Evolutionary conservation across 2,329 filamentous ascomycete species (phyloP).

Genomic region (Fusarium sp.): DNA sequence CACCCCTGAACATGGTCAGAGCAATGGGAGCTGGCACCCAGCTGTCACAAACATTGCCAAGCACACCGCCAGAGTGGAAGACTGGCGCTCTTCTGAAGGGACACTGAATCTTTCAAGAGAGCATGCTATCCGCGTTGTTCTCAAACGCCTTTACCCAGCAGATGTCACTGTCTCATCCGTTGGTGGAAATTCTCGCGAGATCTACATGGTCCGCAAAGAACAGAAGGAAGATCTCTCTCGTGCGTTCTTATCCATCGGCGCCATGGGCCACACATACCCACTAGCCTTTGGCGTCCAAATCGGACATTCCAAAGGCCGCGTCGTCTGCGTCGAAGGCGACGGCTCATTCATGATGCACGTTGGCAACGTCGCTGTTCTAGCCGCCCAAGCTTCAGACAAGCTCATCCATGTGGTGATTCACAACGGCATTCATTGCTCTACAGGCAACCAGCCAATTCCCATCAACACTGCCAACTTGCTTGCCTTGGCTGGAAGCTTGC

Average conservation of each 20-base stretch:
- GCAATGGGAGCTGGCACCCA: constrained; percentile 2
- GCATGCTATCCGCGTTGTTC: background rate
- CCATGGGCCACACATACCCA: constrained; percentile 6
- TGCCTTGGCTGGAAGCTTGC: constrained; percentile 10
- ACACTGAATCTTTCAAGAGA: background rate
- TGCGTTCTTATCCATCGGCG: constrained; percentile 6
- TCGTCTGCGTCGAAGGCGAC: constrained; percentile 5
- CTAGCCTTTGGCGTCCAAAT: constrained; percentile 2
- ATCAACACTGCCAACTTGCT: constrained; percentile 9
- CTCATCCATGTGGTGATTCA: constrained; percentile 11
- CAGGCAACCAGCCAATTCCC: constrained; percentile 1
- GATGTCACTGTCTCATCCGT: constrained; percentile 23
- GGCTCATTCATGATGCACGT: constrained; percentile 14
- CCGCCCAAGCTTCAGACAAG: constrained; percentile 4
- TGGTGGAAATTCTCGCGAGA: constrained; percentile 19
- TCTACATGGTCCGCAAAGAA: constrained; percentile 23
- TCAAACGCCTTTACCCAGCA: constrained; percentile 7
- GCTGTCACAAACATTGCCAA: constrained; percentile 3
- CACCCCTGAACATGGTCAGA: background rate
- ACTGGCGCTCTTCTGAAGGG: background rate
- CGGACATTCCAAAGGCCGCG: background rate
- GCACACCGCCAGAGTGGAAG: background rate
- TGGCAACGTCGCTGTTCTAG: constrained; percentile 2
- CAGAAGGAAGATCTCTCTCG: constrained; percentile 8
- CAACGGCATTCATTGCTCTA: constrained; percentile 2